Base-by-base conservation (phyloP, 108 stramenopile species). In the Cylindrotheca fusiformis region DNA sequence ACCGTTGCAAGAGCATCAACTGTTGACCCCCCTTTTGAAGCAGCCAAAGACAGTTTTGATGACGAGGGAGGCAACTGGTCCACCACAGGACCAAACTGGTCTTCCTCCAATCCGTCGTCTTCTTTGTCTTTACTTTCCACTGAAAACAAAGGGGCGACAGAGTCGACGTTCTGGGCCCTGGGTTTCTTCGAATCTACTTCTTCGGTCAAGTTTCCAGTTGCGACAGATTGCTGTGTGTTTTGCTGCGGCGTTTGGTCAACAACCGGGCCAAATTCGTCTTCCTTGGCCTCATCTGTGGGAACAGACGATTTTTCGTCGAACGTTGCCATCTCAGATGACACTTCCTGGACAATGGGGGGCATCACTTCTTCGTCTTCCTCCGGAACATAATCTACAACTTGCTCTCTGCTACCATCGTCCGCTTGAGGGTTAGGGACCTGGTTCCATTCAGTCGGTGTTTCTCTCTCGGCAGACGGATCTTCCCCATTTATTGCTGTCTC, bases 191-290 rank as follows among this genome's bases (percentile, higher is more conserved):
- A 21, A 24, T 56, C 12, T 45, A 60, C 2, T 28, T 30, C 26
- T 61, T 24, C 18, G 49, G 24, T 20, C 10, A 24, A 21, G 55
- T 32, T 8, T 30, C 25, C 36, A 47, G 20, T 1, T 32, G 54
- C 10, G 17, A 23, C 2, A 48, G 10, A 2, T 1, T 12, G 18
- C 23, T 21, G 47, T 18, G 45, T 48, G 24, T 12, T 27, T 3
- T 14, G 49, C 1, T 48, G 23, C 21, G 77, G 77, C 1, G 61
- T 61, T 18, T 72, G 71, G 51, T 78, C 77, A 10, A 78, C 77
- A 20, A 78, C 77, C 2, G 77, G 77, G 1, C 78, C 78, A 54
- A 73, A 79, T 33, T 79, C 78, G 33, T 73, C 72, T 63, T 79
- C 78, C 46, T 60, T 69, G 1, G 68, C 62, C 41, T 73, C 72